Percentiles rank a stretch among this genome's conserved stretches.
phyloP scores from a whole-genome alignment of 768 basidiomycete species.

The Pleurotus tuber-regium region DNA sequence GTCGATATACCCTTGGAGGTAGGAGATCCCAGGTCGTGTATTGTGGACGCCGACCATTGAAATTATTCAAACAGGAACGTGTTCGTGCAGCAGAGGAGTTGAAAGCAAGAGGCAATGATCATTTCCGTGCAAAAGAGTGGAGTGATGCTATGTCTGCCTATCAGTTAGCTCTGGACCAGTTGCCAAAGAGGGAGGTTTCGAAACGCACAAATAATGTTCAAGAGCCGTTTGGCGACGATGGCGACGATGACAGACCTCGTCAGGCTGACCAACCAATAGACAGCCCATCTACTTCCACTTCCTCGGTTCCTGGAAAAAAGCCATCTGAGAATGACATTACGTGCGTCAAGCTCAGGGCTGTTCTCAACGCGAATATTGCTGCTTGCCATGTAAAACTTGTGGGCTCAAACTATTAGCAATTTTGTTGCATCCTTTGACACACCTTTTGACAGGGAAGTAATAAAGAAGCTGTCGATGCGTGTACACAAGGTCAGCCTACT shows the following conservation, averaged over 20 bases:
- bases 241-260: not conserved
- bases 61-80: conserved; percentile 37
- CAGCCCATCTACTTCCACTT: conserved; percentile 8
- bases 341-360: conserved; percentile 59
- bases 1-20: conserved; percentile 2
- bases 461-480: conserved; percentile 76
- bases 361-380: conserved; percentile 84
- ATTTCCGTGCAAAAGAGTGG: conserved; percentile 67
- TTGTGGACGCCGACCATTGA: too few species aligned
- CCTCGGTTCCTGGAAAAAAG: conserved; percentile 16
- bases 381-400: conserved; percentile 84
- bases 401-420: conserved; percentile 21
- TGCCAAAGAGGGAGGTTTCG: conserved; percentile 48
- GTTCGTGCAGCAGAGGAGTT: conserved; percentile 55
- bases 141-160: conserved; percentile 71
- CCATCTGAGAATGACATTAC: conserved; percentile 39
- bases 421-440: conserved; percentile 7
- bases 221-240: conserved; percentile 7
- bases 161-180: conserved; percentile 57
- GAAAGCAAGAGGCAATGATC: conserved; percentile 74
- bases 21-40: not conserved
- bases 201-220: not conserved
- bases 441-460: conserved; percentile 57
- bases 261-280: not conserved
- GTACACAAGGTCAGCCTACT: conserved; percentile 59